Base-by-base conservation (phyloP, 1,284 basidiomycete genomes). In the Grifola frondosa region DNA sequence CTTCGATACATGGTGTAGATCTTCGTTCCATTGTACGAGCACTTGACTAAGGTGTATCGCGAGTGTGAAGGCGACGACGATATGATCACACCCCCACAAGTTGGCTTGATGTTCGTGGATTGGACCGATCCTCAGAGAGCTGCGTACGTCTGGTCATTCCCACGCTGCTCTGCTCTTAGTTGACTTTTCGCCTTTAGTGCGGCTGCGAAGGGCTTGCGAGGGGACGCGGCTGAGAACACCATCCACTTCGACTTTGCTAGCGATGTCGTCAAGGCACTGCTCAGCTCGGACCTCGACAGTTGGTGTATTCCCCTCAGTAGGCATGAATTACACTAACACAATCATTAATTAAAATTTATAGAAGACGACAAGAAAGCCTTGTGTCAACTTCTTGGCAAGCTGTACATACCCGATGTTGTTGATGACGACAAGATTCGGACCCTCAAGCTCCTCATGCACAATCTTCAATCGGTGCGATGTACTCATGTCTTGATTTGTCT, bases 91-190 rank as follows among this genome's bases (percentile, higher is more conserved):
- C 84, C 91, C 0, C 64, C 80, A 11, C 91, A 95, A 60, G 85
- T 96, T 45, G 89, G 85, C 0, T 66, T 86, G 19, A 81, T 97
- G 68, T 78, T 99, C 53, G 72, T 90, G 3, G 94, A 98, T 58
- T 99, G 96, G 96, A 91, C 88, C 2, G 89, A 97, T 63, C 91
- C 95, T 0, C 74, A 80, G 55, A 95, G 92, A 60, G 79, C 80
- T 22, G 75, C 85, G 74, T 91, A 58, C 60, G 81, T 75, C 43
- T 58, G 36, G n/a, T 40, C 24, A n/a, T 40, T 32, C 17, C 15
- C 37, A 23, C 17, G 30, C 31, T 40, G 30, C 44, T 3, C 39
- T 12, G 30, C 29, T 35, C 30, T 22, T 6, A 37, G 45, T 8
- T 24, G 31, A 26, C 12, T 26, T 22, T 22, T 2, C 22, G 11